Conservation (phyloP, 2,329 filamentous ascomycete species). For the Epichloe gansuensis region DNA sequence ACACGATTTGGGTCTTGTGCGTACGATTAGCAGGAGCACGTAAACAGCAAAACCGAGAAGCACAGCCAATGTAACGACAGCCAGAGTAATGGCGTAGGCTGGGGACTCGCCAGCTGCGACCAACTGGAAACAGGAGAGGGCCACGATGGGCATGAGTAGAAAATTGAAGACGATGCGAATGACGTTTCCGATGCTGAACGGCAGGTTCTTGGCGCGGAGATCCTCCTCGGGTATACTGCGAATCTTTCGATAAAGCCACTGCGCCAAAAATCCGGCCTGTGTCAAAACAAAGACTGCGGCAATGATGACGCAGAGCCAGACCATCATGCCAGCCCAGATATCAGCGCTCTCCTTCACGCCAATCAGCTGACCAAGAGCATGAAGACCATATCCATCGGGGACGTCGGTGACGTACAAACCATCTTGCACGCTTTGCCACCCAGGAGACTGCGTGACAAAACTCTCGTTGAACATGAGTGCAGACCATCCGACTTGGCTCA, state of each 20-base stretch:
- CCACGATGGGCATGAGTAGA: slow-evolving; percentile 75
- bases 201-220: slow-evolving; percentile 78
- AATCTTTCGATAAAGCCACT: slow-evolving; percentile 63
- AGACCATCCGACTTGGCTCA: slow-evolving; percentile 83
- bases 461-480: slow-evolving; percentile 86
- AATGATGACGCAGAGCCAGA: slow-evolving; percentile 76
- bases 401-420: slow-evolving; percentile 76
- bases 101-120: slow-evolving; percentile 60
- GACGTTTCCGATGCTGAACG: slow-evolving; percentile 68
- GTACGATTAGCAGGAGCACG: slow-evolving; percentile 69
- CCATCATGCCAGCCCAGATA: slow-evolving; percentile 86
- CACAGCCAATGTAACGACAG: slow-evolving; percentile 59
- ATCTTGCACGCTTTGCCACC: slow-evolving; percentile 58
- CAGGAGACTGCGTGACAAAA: slow-evolving; percentile 57
- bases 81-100: slow-evolving; percentile 57
- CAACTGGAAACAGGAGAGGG: slow-evolving; percentile 83
- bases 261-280: slow-evolving; percentile 62
- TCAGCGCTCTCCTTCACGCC: slow-evolving; percentile 67
- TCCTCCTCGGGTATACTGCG: slow-evolving; percentile 71
- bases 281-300: slow-evolving; percentile 52
- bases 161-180: slow-evolving; percentile 86
- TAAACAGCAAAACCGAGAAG: slow-evolving; percentile 64
- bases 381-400: slow-evolving; percentile 73
- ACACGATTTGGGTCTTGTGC: slow-evolving; percentile 68
- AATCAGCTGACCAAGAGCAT: slow-evolving; percentile 65